phyloP scores from a whole-genome alignment of 2,329 filamentous ascomycete species.

The Endothia cerciana region DNA sequence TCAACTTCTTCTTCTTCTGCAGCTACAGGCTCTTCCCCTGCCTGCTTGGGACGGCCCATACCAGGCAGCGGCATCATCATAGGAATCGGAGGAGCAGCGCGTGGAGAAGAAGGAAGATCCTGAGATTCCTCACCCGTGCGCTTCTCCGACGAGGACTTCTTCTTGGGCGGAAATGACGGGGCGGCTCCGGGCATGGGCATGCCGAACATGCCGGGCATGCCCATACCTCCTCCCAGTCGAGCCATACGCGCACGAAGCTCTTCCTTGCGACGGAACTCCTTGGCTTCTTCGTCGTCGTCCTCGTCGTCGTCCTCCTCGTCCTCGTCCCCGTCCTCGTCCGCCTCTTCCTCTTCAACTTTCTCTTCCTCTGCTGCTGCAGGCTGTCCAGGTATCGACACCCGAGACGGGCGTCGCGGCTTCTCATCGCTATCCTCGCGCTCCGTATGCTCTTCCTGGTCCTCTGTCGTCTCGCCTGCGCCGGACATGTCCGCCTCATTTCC shows the following conservation, averaged over 20 bases:
- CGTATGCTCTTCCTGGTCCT: slow-evolving; percentile 61
- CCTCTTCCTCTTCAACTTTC: slow-evolving; percentile 44
- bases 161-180: slow-evolving; percentile 52
- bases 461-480: slow-evolving; percentile 65
- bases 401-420: slow-evolving; percentile 46
- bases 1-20: slow-evolving; percentile 49
- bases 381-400: slow-evolving; percentile 44
- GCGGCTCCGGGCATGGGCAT: slow-evolving; percentile 62
- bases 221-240: slow-evolving; percentile 97
- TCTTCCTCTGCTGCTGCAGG: slow-evolving; percentile 43
- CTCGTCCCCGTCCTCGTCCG: slow-evolving; percentile 57
- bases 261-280: slow-evolving; percentile 81
- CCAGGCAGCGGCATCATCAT: slow-evolving; percentile 71
- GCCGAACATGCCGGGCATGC: slow-evolving; percentile 93
- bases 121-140: slow-evolving; percentile 49
- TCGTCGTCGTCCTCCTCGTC: slow-evolving; percentile 70
- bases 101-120: slow-evolving; percentile 50
- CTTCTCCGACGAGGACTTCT: slow-evolving; percentile 53
- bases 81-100: slow-evolving; percentile 58
- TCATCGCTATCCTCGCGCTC: slow-evolving; percentile 79
- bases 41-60: slow-evolving; percentile 63
- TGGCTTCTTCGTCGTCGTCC: slow-evolving; percentile 84
- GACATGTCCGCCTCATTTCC: slow-evolving; percentile 70
- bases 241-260: slow-evolving; percentile 95
- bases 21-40: slow-evolving; percentile 46